Evolutionary conservation across 2,329 filamentous ascomycete genomes (phyloP).

Genomic region (Botryotinia narcissicola): DNA sequence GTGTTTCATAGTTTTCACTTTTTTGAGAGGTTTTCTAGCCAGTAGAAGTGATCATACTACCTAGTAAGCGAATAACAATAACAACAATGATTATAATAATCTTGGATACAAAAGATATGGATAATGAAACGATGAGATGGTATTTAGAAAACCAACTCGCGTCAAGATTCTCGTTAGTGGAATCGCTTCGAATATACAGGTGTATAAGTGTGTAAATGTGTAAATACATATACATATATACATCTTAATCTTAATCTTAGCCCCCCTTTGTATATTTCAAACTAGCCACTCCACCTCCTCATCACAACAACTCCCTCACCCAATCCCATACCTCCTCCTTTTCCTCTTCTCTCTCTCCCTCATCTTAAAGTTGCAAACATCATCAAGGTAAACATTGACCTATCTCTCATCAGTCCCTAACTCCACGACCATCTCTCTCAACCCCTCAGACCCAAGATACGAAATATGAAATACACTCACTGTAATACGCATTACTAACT

Average conservation of each 20-base stretch:
- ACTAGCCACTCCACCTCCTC: not conserved
- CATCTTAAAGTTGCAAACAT: not conserved
- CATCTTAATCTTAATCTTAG: not conserved
- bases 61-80: no score
- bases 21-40: no score
- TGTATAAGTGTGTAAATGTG: not conserved
- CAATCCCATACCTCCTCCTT: not conserved
- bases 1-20: not conserved
- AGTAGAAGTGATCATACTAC: not conserved
- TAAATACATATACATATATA: not conserved
- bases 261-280: not conserved
- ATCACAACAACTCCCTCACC: not conserved
- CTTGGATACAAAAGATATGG: not conserved
- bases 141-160: not conserved
- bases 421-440: not conserved
- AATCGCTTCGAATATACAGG: no score
- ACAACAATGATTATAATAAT: no score
- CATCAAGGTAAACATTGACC: constrained; percentile 2
- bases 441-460: no score
- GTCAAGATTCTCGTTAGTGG: not conserved
- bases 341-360: not conserved
- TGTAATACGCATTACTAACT: constrained; percentile 27
- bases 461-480: constrained; percentile 4
- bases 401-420: not conserved
- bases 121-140: not conserved